Conservation (phyloP, 805 yeast genomes). For the Candida mattraensis region DNA sequence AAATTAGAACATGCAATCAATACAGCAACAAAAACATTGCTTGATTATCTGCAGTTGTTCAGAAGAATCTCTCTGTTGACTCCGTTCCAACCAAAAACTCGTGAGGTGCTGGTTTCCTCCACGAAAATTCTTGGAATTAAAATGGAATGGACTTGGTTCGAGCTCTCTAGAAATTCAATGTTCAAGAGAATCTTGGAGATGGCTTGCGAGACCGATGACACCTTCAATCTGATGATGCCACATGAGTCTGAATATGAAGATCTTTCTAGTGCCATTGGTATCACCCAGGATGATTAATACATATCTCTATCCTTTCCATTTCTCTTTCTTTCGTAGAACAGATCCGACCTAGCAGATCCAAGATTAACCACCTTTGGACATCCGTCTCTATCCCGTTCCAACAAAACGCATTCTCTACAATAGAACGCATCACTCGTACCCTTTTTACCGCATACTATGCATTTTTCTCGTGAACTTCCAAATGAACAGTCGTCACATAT, state of each 20-base stretch:
- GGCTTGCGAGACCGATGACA: conserved; percentile 1
- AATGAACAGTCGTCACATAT: conserved; percentile 85
- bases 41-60: conserved; percentile 36
- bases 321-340: conserved; percentile 57
- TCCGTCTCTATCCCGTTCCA: conserved; percentile 86
- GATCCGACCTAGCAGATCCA: conserved; percentile 73
- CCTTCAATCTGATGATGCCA: not conserved
- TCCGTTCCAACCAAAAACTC: conserved; percentile 55
- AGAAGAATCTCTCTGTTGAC: conserved; percentile 45
- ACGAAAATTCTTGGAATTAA: conserved; percentile 49
- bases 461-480: conserved; percentile 61
- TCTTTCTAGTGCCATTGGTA: conserved; percentile 22
- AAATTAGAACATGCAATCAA: conserved; percentile 13
- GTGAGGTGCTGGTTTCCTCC: conserved; percentile 45
- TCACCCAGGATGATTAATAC: conserved; percentile 2
- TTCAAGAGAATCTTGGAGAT: conserved; percentile 15
- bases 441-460: conserved; percentile 67
- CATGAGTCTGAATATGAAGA: conserved; percentile 17
- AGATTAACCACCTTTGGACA: conserved; percentile 83
- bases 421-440: conserved; percentile 75
- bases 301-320: conserved; percentile 3
- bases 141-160: conserved; percentile 58
- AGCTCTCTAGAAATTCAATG: conserved; percentile 41
- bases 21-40: conserved; percentile 37
- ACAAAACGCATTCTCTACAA: conserved; percentile 78